Conservation (phyloP, 2,329 filamentous ascomycete genomes). For the Neocatenulostroma microsporum region DNA sequence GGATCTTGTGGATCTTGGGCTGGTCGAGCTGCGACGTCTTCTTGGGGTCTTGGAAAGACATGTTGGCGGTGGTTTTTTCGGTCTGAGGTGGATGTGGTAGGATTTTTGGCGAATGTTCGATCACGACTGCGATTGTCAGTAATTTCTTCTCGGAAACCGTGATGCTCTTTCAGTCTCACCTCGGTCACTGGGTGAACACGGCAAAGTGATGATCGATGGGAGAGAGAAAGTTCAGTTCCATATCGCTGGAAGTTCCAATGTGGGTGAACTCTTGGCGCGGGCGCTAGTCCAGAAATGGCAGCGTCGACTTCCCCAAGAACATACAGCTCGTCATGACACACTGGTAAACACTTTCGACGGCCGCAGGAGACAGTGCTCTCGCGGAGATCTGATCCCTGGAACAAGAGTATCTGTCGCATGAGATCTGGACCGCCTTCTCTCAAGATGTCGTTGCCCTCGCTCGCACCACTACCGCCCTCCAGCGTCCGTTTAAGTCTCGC, state of each 20-base stretch:
- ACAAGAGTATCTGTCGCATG: neutral
- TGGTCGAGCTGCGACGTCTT: slow-evolving; percentile 80
- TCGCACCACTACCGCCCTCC: slow-evolving; percentile 69
- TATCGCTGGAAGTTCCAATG: slow-evolving; percentile 1
- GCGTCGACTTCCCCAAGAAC: neutral
- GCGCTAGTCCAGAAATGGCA: neutral
- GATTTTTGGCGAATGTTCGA: slow-evolving; percentile 20
- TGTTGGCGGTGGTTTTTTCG: slow-evolving; percentile 43
- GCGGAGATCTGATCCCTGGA: neutral
- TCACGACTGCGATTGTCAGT: slow-evolving; percentile 14
- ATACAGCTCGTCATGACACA: no score
- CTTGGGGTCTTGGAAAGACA: slow-evolving; percentile 94
- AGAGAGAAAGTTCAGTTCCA: slow-evolving; percentile 15
- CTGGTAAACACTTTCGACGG: no score
- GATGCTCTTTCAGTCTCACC: slow-evolving; percentile 10
- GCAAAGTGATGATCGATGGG: slow-evolving; percentile 49
- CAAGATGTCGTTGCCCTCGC: slow-evolving; percentile 46
- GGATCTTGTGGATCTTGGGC: slow-evolving; percentile 95
- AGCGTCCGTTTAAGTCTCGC: slow-evolving; percentile 59
- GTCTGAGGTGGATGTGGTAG: slow-evolving; percentile 20
- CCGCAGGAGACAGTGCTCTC: no score
- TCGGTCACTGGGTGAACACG: slow-evolving; percentile 27
- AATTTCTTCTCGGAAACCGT: slow-evolving; percentile 6
- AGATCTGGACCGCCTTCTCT: neutral
- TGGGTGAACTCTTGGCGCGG: slow-evolving; percentile 4